Evolutionary conservation across 108 stramenopile species (phyloP).

Genomic region (Licmophora abbreviata): DNA sequence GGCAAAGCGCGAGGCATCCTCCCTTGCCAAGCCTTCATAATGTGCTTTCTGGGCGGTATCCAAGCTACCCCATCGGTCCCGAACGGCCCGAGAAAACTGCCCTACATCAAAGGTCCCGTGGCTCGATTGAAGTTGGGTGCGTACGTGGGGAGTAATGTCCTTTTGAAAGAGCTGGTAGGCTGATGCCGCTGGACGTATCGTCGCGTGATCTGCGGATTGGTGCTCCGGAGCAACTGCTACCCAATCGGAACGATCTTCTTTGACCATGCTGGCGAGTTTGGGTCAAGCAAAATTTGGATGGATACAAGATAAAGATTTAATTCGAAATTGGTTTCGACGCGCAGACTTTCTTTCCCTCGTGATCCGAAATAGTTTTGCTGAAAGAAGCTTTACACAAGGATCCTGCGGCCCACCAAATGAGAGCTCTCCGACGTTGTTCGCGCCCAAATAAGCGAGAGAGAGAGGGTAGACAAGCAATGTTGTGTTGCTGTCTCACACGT

Average conservation of each 20-base stretch:
- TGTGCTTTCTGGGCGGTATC: slow-evolving; percentile 16
- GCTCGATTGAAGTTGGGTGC: slow-evolving; percentile 30
- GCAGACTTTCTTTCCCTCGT: too few relatives aligned
- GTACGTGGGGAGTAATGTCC: slow-evolving; percentile 41
- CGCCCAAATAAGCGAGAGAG: too few relatives aligned
- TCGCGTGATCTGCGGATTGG: slow-evolving; percentile 15
- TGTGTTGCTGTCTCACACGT: too few relatives aligned
- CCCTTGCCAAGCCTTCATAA: slow-evolving; percentile 49
- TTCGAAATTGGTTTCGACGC: too few relatives aligned
- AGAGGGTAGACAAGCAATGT: too few relatives aligned
- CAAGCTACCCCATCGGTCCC: slow-evolving; percentile 53
- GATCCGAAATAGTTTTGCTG: too few relatives aligned
- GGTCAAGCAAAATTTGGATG: too few relatives aligned
- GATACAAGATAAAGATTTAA: too few relatives aligned
- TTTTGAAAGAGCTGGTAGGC: slow-evolving; percentile 72
- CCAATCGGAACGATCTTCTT: slow-evolving; percentile 76
- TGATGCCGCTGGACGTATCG: slow-evolving; percentile 49
- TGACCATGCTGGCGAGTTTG: slow-evolving; percentile 53
- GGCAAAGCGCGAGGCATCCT: slow-evolving; percentile 45
- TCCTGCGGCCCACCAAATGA: too few relatives aligned
- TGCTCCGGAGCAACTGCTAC: slow-evolving; percentile 75
- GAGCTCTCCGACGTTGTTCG: too few relatives aligned
- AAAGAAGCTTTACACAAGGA: too few relatives aligned
- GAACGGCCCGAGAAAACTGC: slow-evolving; percentile 40
- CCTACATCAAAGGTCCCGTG: slow-evolving; percentile 61